phyloP scores from a whole-genome alignment of 2,329 filamentous ascomycete species.

The Kalmusia sp. region DNA sequence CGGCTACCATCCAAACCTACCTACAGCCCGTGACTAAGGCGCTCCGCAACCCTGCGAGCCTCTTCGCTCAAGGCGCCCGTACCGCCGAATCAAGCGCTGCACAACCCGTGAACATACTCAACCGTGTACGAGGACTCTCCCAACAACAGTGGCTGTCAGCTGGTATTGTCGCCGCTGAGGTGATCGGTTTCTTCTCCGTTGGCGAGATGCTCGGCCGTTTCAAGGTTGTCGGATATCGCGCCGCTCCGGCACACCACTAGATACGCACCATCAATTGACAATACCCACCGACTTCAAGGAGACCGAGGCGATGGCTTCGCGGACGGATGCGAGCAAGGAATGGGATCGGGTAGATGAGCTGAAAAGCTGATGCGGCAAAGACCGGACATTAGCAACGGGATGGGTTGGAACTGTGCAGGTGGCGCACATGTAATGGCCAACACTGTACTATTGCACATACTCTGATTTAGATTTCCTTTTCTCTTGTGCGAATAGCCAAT shows the following conservation, averaged over 20 bases:
- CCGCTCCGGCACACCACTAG: conserved; percentile 42
- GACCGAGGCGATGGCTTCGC: background rate
- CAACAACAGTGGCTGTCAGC: conserved; percentile 73
- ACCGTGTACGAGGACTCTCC: conserved; percentile 72
- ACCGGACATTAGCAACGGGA: conserved; percentile 20
- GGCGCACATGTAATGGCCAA: conserved; percentile 29
- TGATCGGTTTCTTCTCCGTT: conserved; percentile 95
- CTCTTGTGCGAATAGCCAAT: conserved; percentile 42
- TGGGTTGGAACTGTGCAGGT: conserved; percentile 19
- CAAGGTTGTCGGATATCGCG: conserved; percentile 89
- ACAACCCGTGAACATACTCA: conserved; percentile 62
- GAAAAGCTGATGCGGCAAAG: conserved; percentile 4
- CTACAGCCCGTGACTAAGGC: conserved; percentile 77
- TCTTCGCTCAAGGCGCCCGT: conserved; percentile 58
- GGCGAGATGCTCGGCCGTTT: conserved; percentile 96
- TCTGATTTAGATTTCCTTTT: conserved; percentile 47
- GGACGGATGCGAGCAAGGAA: background rate
- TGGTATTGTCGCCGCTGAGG: conserved; percentile 83
- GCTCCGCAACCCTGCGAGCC: conserved; percentile 70
- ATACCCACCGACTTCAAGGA: conserved; percentile 1
- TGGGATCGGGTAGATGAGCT: background rate
- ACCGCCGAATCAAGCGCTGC: conserved; percentile 51
- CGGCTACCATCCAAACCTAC: conserved; percentile 85
- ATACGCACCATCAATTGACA: conserved; percentile 16
- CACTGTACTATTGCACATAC: conserved; percentile 51